Evolutionary conservation across 2,329 filamentous ascomycete genomes (phyloP).

Genomic region (Aspergillus phoenicis): DNA sequence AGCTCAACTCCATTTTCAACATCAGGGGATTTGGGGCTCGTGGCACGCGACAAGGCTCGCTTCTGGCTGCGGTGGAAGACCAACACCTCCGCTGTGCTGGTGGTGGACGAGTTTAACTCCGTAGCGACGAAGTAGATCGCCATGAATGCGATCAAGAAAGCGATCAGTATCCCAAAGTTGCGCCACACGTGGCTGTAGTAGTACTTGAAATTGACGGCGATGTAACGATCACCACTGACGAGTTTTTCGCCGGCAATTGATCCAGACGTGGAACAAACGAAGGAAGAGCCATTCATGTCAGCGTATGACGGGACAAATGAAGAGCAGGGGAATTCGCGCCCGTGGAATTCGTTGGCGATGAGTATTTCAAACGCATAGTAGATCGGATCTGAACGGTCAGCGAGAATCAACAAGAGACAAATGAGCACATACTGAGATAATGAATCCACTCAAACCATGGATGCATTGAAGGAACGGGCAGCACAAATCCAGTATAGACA

Average conservation of each 20-base stretch:
- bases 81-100: slow-evolving; percentile 73
- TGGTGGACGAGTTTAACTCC: slow-evolving; percentile 59
- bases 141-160: slow-evolving; percentile 63
- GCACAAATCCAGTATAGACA: slow-evolving; percentile 51
- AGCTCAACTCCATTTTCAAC: slow-evolving; percentile 7
- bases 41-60: slow-evolving; percentile 16
- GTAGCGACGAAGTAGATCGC: slow-evolving; percentile 57
- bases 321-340: slow-evolving; percentile 59
- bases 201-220: slow-evolving; percentile 60
- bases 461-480: slow-evolving; percentile 61
- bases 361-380: slow-evolving; percentile 79
- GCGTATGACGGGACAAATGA: slow-evolving; percentile 52
- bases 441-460: slow-evolving; percentile 79
- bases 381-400: slow-evolving; percentile 59
- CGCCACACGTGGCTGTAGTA: slow-evolving; percentile 62
- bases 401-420: background rate
- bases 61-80: slow-evolving; percentile 65
- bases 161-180: slow-evolving; percentile 70
- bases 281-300: slow-evolving; percentile 39
- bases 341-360: slow-evolving; percentile 79
- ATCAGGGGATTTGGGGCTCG: slow-evolving; percentile 2
- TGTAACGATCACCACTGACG: slow-evolving; percentile 63
- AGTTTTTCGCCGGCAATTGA: slow-evolving; percentile 54
- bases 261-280: slow-evolving; percentile 62
- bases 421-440: slow-evolving; percentile 60